These are phyloP conservation scores for Dothistroma septosporum DNA, from an alignment of 2,329 filamentous ascomycete species.

Conservation along the genomic window DNA sequence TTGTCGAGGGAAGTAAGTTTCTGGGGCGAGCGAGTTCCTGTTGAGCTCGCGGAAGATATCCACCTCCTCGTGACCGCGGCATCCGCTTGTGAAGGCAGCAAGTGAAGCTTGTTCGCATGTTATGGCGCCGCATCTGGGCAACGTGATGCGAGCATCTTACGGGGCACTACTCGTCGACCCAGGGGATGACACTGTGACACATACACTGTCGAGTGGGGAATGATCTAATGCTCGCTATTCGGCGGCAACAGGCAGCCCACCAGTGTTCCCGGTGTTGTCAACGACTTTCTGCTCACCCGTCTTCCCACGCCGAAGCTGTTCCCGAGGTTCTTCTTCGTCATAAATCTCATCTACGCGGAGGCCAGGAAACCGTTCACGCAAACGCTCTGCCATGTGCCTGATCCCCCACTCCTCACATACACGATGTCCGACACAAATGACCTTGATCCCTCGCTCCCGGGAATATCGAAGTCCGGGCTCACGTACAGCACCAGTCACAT, in stretches of 20 bases:
- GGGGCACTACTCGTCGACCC: no score
- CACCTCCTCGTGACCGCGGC: no score
- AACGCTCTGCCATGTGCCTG: constrained; percentile 29
- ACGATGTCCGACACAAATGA: constrained; percentile 38
- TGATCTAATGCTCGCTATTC: not conserved
- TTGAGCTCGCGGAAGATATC: no score
- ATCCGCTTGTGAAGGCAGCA: not conserved
- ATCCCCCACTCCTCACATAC: constrained; percentile 41
- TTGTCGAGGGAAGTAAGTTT: no score
- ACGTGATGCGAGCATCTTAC: no score
- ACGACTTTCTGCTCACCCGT: not conserved
- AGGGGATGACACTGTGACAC: not conserved
- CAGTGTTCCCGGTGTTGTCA: not conserved
- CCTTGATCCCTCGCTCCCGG: constrained; percentile 32
- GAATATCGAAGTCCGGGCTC: constrained; percentile 34
- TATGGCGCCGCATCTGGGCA: no score
- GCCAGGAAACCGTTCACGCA: constrained; percentile 32
- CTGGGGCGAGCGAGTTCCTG: no score
- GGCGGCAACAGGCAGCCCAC: not conserved
- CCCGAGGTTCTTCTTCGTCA: constrained; percentile 32
- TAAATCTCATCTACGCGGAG: constrained; percentile 35
- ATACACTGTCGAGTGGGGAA: not conserved
- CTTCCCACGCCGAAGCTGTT: not conserved
- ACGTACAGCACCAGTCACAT: constrained; percentile 39
- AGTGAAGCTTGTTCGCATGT: not conserved